Conservation (phyloP, 2,329 filamentous ascomycete genomes). For the Alternaria longipes region DNA sequence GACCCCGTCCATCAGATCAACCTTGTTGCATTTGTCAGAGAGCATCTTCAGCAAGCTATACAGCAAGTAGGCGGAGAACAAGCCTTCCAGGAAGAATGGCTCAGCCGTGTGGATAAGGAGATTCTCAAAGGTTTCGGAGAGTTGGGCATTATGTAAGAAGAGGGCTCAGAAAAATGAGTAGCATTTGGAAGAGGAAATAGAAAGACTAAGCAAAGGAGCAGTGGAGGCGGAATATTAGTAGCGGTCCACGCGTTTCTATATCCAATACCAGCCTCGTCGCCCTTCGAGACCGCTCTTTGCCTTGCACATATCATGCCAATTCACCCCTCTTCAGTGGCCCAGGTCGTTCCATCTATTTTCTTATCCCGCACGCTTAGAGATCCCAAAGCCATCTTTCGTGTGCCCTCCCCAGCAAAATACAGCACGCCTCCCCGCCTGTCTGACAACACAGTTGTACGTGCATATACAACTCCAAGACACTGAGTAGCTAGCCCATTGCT, state of each 20-base stretch:
- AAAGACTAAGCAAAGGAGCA: not conserved
- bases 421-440: not conserved
- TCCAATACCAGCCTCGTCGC: not conserved
- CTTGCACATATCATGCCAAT: not conserved
- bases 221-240: not conserved
- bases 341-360: not conserved
- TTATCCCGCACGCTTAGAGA: not conserved
- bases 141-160: conserved; percentile 46
- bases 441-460: not conserved
- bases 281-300: not conserved
- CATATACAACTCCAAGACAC: not conserved
- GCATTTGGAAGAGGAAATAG: not conserved
- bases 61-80: conserved; percentile 69
- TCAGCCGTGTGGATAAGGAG: conserved; percentile 78
- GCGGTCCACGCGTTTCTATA: not conserved
- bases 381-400: not conserved
- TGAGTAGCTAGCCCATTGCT: not conserved
- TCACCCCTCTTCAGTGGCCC: not conserved
- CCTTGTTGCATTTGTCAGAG: conserved; percentile 70
- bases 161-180: not conserved
- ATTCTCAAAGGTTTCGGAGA: conserved; percentile 70
- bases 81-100: conserved; percentile 73
- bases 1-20: conserved; percentile 76
- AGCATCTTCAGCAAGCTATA: conserved; percentile 68
- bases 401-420: not conserved